These are phyloP conservation scores for Epicoccum nigrum DNA, from an alignment of 2,329 filamentous ascomycete species.

Conservation along the genomic window DNA sequence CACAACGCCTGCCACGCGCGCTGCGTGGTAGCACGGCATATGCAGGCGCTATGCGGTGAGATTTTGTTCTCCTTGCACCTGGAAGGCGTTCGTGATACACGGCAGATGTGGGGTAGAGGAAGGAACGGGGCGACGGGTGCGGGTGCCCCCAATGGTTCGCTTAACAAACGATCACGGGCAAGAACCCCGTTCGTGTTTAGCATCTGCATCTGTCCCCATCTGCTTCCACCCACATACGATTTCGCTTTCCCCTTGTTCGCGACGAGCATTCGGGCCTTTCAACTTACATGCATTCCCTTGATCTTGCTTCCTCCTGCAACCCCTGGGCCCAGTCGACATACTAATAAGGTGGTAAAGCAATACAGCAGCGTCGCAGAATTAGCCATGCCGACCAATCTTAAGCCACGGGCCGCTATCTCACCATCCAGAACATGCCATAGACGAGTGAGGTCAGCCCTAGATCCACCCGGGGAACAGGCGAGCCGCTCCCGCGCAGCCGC, in stretches of 20 bases:
- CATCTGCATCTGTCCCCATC: constrained; percentile 6
- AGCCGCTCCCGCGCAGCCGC: constrained; percentile 18
- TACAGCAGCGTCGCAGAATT: constrained; percentile 9
- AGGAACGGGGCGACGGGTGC: constrained; percentile 2
- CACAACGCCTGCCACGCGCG: constrained; percentile 2
- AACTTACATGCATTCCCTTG: not conserved
- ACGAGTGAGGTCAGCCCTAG: constrained; percentile 1
- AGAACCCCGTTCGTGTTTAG: constrained; percentile 3
- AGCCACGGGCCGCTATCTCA: constrained; percentile 3
- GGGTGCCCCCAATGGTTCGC: constrained; percentile 7
- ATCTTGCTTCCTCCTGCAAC: not conserved
- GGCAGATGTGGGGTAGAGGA: not conserved
- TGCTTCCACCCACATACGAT: constrained; percentile 5
- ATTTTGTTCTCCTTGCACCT: not conserved
- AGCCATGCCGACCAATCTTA: constrained; percentile 1
- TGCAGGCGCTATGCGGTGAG: constrained; percentile 15
- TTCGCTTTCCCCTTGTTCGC: not conserved
- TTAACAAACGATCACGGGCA: constrained; percentile 2
- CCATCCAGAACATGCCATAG: constrained; percentile 4
- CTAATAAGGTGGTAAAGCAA: not conserved
- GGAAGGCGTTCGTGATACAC: not conserved
- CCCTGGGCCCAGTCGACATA: not conserved
- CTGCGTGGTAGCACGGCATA: constrained; percentile 9
- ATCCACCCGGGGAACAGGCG: constrained; percentile 10
- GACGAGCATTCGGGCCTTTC: constrained; percentile 7